phyloP scores from a whole-genome alignment of 352 stramenopile species.

The Globisporangium paroecandrum region DNA sequence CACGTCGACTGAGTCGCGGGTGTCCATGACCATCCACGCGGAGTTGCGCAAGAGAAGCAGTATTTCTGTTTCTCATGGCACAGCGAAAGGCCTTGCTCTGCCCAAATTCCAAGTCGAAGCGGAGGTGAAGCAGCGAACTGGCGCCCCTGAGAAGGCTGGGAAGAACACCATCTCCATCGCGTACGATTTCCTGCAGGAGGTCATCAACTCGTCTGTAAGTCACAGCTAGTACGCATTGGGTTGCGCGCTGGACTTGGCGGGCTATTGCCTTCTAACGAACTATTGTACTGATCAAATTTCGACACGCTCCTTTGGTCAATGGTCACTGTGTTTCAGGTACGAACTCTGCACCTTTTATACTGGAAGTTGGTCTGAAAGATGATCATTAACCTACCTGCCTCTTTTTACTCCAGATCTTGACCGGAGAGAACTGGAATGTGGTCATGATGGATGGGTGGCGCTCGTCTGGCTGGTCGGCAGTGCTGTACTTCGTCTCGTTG shows the following conservation, averaged over 20 bases:
- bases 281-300: conserved; percentile 36
- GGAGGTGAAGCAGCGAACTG: background rate
- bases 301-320: conserved; percentile 67
- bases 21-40: background rate
- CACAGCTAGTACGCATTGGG: background rate
- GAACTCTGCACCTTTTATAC: background rate
- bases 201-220: conserved; percentile 32
- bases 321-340: conserved; percentile 68
- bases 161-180: background rate
- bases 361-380: background rate
- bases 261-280: background rate
- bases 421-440: conserved; percentile 91
- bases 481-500: conserved; percentile 81
- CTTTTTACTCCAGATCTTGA: conserved; percentile 71
- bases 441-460: conserved; percentile 89
- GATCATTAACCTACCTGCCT: background rate
- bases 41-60: conserved; percentile 10
- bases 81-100: conserved; percentile 17
- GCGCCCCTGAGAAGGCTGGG: background rate
- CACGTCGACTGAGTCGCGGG: background rate
- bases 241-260: background rate
- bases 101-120: conserved; percentile 21
- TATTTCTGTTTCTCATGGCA: background rate
- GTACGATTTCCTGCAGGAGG: conserved; percentile 26
- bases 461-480: conserved; percentile 47